A percentile compares a stretch with the other conserved stretches of the same genome.
Conservation (phyloP, 2,329 filamentous ascomycete species). For the Mycogone perniciosa region DNA sequence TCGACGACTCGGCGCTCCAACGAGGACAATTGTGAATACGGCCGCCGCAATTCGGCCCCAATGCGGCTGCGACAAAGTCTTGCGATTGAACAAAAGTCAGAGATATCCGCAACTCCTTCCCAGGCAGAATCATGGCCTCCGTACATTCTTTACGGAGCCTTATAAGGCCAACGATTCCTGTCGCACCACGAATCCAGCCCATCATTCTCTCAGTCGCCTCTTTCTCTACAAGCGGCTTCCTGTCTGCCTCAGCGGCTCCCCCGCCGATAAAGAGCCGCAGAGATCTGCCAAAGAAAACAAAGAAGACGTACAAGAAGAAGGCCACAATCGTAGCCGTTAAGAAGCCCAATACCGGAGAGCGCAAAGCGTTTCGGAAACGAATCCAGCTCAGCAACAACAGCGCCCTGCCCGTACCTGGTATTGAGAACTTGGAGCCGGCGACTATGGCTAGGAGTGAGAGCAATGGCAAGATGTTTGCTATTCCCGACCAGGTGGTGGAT, state of each 20-base stretch:
- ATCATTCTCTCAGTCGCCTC: slow-evolving; percentile 29
- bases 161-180: slow-evolving; percentile 28
- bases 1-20: slow-evolving; percentile 19
- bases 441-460: slow-evolving; percentile 49
- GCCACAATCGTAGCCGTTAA: slow-evolving; percentile 38
- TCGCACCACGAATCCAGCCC: slow-evolving; percentile 28
- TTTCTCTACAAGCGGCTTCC: slow-evolving; percentile 33
- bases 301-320: slow-evolving; percentile 49
- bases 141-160: slow-evolving; percentile 38
- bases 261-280: slow-evolving; percentile 29
- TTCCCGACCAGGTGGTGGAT: slow-evolving; percentile 68
- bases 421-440: slow-evolving; percentile 53
- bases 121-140: slow-evolving; percentile 30
- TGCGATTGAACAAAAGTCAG: neutral
- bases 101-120: neutral
- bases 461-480: slow-evolving; percentile 59
- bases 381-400: slow-evolving; percentile 93
- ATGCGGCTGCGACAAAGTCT: slow-evolving; percentile 20
- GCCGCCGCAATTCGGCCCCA: slow-evolving; percentile 24
- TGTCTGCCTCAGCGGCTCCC: slow-evolving; percentile 24
- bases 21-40: slow-evolving; percentile 14
- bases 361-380: slow-evolving; percentile 79
- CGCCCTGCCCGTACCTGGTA: slow-evolving; percentile 67
- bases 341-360: slow-evolving; percentile 67
- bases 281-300: slow-evolving; percentile 32